phyloP scores from a whole-genome alignment of 306 rosid species.

The Gastrolobium villosum region DNA sequence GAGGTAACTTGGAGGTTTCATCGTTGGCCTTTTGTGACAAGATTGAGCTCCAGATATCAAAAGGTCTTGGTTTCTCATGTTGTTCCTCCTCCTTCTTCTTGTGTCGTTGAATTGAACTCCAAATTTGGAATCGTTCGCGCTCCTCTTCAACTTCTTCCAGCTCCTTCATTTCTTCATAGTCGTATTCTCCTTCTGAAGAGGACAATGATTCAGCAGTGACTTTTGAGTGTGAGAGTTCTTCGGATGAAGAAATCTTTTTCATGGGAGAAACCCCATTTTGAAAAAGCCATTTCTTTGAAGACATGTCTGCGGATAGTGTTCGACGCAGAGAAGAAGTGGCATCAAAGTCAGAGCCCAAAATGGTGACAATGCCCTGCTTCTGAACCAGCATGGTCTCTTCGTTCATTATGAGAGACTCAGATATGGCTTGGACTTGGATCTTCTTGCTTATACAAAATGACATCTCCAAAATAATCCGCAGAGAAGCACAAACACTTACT shows the following conservation, averaged over 20 bases:
- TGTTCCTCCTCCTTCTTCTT: slow-evolving; percentile 32
- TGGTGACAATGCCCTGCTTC: slow-evolving; percentile 74
- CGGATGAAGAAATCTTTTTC: slow-evolving; percentile 66
- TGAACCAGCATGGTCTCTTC: slow-evolving; percentile 41
- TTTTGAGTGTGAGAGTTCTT: slow-evolving; percentile 45
- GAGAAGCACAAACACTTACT: neutral
- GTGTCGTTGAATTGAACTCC: slow-evolving; percentile 52
- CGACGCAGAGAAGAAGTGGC: slow-evolving; percentile 61
- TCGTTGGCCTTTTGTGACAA: slow-evolving; percentile 53
- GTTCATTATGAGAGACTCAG: slow-evolving; percentile 30
- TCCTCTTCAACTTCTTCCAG: neutral
- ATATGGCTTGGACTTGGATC: slow-evolving; percentile 25
- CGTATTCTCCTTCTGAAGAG: slow-evolving; percentile 51
- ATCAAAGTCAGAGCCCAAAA: slow-evolving; percentile 61
- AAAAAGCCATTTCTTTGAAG: slow-evolving; percentile 78
- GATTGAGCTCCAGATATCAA: slow-evolving; percentile 71
- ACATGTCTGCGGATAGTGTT: slow-evolving; percentile 94
- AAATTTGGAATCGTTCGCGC: slow-evolving; percentile 42
- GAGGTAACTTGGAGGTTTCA: slow-evolving; percentile 42
- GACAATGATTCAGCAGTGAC: slow-evolving; percentile 5
- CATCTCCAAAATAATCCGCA: slow-evolving; percentile 44
- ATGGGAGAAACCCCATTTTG: slow-evolving; percentile 66
- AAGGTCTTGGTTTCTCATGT: slow-evolving; percentile 9
- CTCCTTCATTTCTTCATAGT: slow-evolving; percentile 25
- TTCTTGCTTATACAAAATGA: slow-evolving; percentile 50